Percentiles rank a stretch among this genome's conserved stretches.
phyloP scores from a whole-genome alignment of 148 eudicot species.

The Hydrangea macrophylla region DNA sequence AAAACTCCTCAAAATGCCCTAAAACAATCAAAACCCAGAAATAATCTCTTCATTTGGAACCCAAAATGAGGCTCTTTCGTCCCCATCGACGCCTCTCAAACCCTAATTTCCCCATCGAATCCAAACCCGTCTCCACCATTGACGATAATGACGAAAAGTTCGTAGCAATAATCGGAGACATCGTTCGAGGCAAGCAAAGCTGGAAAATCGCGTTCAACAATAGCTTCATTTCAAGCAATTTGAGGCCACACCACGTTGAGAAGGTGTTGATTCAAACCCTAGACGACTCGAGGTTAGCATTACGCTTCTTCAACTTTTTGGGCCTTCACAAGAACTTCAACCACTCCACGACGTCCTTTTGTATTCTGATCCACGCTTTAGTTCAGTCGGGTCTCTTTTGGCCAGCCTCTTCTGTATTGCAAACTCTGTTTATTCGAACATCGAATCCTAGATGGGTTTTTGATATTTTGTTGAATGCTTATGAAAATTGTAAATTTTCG shows the following conservation, averaged over 20 bases:
- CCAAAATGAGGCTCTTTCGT: slow-evolving; percentile 18
- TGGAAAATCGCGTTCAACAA: slow-evolving; percentile 36
- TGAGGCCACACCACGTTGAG: slow-evolving; percentile 52
- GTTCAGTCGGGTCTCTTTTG: slow-evolving; percentile 40
- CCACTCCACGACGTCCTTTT: slow-evolving; percentile 67
- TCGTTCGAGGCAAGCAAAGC: slow-evolving; percentile 37
- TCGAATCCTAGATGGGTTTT: slow-evolving; percentile 30
- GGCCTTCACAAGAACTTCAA: slow-evolving; percentile 64
- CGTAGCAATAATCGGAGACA: slow-evolving; percentile 29
- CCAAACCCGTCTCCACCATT: slow-evolving; percentile 12
- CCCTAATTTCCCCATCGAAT: slow-evolving; percentile 6
- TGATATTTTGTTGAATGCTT: slow-evolving; percentile 23
- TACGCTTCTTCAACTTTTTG: slow-evolving; percentile 82
- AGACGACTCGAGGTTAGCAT: slow-evolving; percentile 55
- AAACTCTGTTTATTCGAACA: slow-evolving; percentile 31
- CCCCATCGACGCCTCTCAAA: slow-evolving; percentile 12
- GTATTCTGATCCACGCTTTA: slow-evolving; percentile 58
- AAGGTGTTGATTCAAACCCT: slow-evolving; percentile 36
- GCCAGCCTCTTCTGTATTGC: slow-evolving; percentile 73
- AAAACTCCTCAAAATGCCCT: not conserved
- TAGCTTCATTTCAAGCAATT: slow-evolving; percentile 24
- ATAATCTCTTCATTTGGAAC: not conserved
- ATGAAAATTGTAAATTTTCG: slow-evolving; percentile 21
- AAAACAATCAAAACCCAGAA: not conserved
- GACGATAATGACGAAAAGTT: slow-evolving; percentile 35